Percentiles rank a stretch among this genome's conserved stretches.
Conservation (phyloP, 1,139 yeast genomes). For the Protomyces gravidus region DNA sequence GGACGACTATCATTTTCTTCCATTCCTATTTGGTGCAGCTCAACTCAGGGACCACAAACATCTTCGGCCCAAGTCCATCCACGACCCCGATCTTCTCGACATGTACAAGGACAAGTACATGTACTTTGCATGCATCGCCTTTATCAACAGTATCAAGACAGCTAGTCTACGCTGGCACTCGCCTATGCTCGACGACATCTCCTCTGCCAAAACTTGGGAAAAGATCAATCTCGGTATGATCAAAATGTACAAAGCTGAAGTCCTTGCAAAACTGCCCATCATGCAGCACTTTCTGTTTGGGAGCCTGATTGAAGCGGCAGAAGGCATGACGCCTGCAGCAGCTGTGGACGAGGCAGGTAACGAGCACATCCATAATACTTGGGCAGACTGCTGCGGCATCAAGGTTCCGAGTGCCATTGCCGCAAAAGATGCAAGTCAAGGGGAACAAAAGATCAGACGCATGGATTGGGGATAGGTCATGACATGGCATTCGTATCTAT, state of each 20-base stretch:
- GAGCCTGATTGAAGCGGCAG: conserved; percentile 39
- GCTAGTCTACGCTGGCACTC: conserved; percentile 92
- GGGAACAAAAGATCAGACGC: conserved; percentile 15
- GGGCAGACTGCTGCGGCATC: conserved; percentile 99
- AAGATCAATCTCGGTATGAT: conserved; percentile 68
- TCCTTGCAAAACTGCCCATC: conserved; percentile 79
- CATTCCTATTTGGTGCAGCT: conserved; percentile 81
- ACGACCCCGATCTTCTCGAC: conserved; percentile 76
- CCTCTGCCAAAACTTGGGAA: conserved; percentile 83
- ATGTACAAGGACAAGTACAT: conserved; percentile 68
- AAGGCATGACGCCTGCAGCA: conserved; percentile 31
- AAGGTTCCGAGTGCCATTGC: conserved; percentile 94
- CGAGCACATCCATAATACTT: conserved; percentile 52
- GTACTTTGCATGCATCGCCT: conserved; percentile 81
- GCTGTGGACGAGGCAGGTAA: conserved; percentile 25
- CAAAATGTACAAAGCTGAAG: conserved; percentile 94
- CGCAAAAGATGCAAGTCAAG: conserved; percentile 45
- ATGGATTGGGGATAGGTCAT: conserved; percentile 21
- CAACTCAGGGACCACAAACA: conserved; percentile 72
- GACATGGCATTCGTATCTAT: not conserved
- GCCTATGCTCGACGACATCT: conserved; percentile 94
- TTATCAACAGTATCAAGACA: conserved; percentile 74
- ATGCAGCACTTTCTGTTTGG: conserved; percentile 93
- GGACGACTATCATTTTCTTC: conserved; percentile 92
- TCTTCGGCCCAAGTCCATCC: conserved; percentile 81